These are phyloP conservation scores for Dryadomyces quercivorus DNA, from an alignment of 2,329 filamentous ascomycete species.

Conservation along the genomic window DNA sequence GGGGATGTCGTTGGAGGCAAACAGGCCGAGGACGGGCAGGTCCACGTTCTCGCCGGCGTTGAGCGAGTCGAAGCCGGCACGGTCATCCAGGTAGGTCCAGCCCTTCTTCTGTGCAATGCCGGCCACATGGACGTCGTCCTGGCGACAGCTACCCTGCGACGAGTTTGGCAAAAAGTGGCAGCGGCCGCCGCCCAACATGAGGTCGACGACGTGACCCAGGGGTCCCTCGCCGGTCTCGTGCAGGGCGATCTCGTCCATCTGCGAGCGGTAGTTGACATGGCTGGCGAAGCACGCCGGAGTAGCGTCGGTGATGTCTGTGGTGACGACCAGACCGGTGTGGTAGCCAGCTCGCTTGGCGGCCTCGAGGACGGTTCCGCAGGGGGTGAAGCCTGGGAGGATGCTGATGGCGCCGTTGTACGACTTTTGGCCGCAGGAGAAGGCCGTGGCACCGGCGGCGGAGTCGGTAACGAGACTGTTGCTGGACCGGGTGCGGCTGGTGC, in stretches of 20 bases:
- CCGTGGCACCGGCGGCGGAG: constrained; percentile 91
- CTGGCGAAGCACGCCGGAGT: constrained; percentile 92
- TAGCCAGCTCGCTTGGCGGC: constrained; percentile 88
- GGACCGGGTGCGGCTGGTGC: constrained; percentile 76
- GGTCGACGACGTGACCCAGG: constrained; percentile 74
- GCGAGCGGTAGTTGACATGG: constrained; percentile 66
- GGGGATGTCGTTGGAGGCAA: constrained; percentile 72
- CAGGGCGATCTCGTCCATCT: constrained; percentile 83
- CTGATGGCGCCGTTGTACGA: constrained; percentile 96
- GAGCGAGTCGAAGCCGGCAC: constrained; percentile 64
- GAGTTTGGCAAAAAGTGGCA: constrained; percentile 87
- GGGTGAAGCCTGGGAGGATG: constrained; percentile 69
- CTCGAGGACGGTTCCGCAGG: constrained; percentile 87
- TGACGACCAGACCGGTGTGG: constrained; percentile 85
- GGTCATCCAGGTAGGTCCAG: constrained; percentile 65
- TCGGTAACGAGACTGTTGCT: constrained; percentile 82
- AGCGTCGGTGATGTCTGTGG: constrained; percentile 87
- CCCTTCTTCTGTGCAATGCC: constrained; percentile 61
- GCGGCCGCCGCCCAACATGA: constrained; percentile 85
- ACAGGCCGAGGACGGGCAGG: constrained; percentile 78
- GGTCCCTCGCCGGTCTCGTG: constrained; percentile 86
- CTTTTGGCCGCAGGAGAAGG: constrained; percentile 86
- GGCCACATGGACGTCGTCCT: constrained; percentile 65
- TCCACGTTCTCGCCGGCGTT: constrained; percentile 53
- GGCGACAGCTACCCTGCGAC: constrained; percentile 68